Conservation (phyloP, 2,329 filamentous ascomycete genomes). For the Claviceps spartinae region DNA sequence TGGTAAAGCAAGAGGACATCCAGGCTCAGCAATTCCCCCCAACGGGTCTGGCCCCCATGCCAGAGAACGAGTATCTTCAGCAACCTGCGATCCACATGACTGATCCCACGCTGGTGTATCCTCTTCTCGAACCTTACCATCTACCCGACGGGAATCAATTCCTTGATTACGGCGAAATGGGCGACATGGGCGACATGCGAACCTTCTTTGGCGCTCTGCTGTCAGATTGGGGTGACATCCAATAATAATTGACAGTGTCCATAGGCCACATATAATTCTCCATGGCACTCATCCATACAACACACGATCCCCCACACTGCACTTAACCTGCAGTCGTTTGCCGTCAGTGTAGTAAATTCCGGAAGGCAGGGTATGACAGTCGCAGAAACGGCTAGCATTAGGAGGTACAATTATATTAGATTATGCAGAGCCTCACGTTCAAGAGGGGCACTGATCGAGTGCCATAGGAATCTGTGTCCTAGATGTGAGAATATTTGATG, state of each 20-base stretch:
- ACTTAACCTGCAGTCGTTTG: not conserved
- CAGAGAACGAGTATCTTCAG: not conserved
- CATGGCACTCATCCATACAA: not conserved
- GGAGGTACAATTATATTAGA: no score
- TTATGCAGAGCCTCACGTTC: no score
- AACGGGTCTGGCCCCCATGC: not conserved
- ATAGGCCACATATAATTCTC: not conserved
- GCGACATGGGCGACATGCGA: constrained; percentile 1
- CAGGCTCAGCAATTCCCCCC: not conserved
- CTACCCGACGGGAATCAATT: not conserved
- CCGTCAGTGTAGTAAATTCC: not conserved
- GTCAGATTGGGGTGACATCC: not conserved
- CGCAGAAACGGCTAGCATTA: no score
- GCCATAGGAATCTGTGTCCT: no score
- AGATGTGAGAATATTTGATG: no score
- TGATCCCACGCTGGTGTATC: not conserved
- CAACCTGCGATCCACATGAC: not conserved
- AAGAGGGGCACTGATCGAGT: no score
- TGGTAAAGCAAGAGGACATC: not conserved
- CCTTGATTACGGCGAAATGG: constrained; percentile 1
- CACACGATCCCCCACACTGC: not conserved
- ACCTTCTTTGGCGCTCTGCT: constrained; percentile 1
- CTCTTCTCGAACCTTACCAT: not conserved
- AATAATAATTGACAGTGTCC: not conserved
- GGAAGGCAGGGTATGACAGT: no score